phyloP scores from a whole-genome alignment of 345 rosid genomes.

The Physaria fendleri region DNA sequence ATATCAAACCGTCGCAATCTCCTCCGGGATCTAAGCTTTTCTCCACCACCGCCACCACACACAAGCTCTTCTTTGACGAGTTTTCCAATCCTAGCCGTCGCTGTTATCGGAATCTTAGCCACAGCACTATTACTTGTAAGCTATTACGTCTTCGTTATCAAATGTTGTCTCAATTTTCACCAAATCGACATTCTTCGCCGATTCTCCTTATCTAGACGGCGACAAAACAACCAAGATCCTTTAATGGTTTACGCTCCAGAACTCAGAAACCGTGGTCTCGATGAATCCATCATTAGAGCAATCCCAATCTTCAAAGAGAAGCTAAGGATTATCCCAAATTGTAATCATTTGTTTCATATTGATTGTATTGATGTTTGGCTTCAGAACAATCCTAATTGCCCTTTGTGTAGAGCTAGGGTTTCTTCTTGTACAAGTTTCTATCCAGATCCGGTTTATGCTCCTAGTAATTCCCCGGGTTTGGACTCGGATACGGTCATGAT shows the following conservation, averaged over 20 bases:
- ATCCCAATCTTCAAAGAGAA: too few relatives aligned
- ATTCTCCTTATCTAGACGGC: slow-evolving; percentile 49
- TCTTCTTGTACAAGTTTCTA: slow-evolving; percentile 37
- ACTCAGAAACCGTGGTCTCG: slow-evolving; percentile 54
- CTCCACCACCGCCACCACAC: slow-evolving; percentile 3
- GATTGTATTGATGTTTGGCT: slow-evolving; percentile 96
- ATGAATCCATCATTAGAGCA: slow-evolving; percentile 71
- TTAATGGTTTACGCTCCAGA: slow-evolving; percentile 43
- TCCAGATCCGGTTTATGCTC: slow-evolving; percentile 32
- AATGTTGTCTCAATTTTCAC: slow-evolving; percentile 89
- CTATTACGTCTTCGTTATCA: slow-evolving; percentile 78
- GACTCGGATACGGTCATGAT: slow-evolving; percentile 21
- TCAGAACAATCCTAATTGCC: slow-evolving; percentile 82
- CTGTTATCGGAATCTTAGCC: slow-evolving; percentile 75
- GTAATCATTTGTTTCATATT: slow-evolving; percentile 78
- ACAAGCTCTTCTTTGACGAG: slow-evolving; percentile 10
- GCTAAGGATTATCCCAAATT: slow-evolving; percentile 60
- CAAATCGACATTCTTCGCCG: slow-evolving; percentile 50
- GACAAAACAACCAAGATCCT: slow-evolving; percentile 39
- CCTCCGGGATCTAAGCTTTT: slow-evolving; percentile 9
- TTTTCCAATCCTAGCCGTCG: slow-evolving; percentile 63
- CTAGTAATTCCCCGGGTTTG: slow-evolving; percentile 38
- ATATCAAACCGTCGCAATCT: not conserved
- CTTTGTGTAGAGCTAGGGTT: slow-evolving; percentile 74
- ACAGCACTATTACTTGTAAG: slow-evolving; percentile 77